Base-by-base conservation (phyloP, 768 basidiomycete species). In the Hemileccinum rubropunctum region DNA sequence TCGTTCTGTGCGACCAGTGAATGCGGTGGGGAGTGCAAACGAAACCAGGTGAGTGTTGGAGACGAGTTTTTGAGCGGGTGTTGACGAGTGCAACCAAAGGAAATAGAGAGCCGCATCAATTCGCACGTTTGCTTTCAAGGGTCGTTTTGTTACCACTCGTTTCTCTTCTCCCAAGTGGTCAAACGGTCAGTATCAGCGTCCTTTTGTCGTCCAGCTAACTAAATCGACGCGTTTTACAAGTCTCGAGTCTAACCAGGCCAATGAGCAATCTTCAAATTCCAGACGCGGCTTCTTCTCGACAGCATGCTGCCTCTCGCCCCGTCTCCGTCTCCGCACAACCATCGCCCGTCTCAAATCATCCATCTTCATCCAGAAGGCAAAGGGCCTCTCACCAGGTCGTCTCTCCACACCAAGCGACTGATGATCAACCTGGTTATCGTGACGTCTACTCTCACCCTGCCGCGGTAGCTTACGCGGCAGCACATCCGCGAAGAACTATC, bases 391-490 rank as follows among this genome's bases (percentile, higher is more conserved):
- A 89, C 59, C 78, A 77, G 21, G 83, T 87, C 46, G 76, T 81
- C 36, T 82, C 85, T 9, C 66, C 79, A 34, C 58, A 62, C 28
- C 68, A 73, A 15, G 68, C 70, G 1, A 36, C 47, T 2, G 79
- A 79, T 20, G 74, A 77, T 51, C 71, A 70, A 10, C 71, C 77
- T 6, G 73, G 72, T 1, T 82, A 79, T 64, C 76, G 82, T 18
- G 88, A 91, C 68, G 86, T 91, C 20, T 89, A 91, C 66, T 77
- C 85, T 2, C 90, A 93, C 64, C 91, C 91, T 1, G 89, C 89
- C 15, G 91, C 88, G 4, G 74, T 87, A 13, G 87, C 87, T n/a
- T 93, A 87, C 63, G 82, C 82, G 4, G 79, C 86, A 0, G 86
- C 88, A 0, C 91, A 93, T 60, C 90, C 91, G 7, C 77, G 86